Percentiles rank a stretch among this genome's conserved stretches.
These are phyloP conservation scores for Calophaca sinica DNA, from an alignment of 306 rosid species.

Conservation along the genomic window DNA sequence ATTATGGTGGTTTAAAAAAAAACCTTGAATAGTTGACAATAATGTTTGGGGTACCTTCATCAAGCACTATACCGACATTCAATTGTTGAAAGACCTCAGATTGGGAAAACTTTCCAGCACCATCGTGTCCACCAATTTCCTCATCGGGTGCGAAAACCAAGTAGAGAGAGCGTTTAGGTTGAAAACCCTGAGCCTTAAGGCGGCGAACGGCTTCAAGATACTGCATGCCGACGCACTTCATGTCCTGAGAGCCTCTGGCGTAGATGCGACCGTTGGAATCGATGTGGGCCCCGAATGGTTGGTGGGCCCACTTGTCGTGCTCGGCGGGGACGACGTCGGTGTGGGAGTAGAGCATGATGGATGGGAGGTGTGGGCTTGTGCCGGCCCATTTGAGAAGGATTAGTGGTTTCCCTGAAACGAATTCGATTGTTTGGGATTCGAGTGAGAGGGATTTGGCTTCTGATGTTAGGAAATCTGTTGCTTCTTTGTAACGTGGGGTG, in stretches of 20 bases:
- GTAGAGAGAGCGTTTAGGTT: slow-evolving; percentile 66
- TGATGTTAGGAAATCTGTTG: slow-evolving; percentile 61
- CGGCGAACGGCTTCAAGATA: slow-evolving; percentile 86
- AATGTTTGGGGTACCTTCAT: slow-evolving; percentile 64
- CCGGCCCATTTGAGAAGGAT: slow-evolving; percentile 87
- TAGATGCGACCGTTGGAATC: slow-evolving; percentile 59
- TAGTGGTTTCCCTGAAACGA: slow-evolving; percentile 70
- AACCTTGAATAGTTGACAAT: too few species aligned
- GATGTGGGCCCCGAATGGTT: slow-evolving; percentile 72
- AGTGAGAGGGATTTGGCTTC: slow-evolving; percentile 74
- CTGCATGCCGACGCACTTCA: slow-evolving; percentile 96
- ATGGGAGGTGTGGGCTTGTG: slow-evolving; percentile 62
- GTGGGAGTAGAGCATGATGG: slow-evolving; percentile 89
- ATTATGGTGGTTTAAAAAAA: too few species aligned
- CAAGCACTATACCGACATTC: slow-evolving; percentile 84
- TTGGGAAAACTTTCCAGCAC: slow-evolving; percentile 62
- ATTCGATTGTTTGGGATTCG: slow-evolving; percentile 67
- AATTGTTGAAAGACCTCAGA: slow-evolving; percentile 61
- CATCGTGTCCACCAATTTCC: slow-evolving; percentile 88
- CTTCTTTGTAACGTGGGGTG: slow-evolving; percentile 67
- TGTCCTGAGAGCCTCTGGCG: slow-evolving; percentile 93
- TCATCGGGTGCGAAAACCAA: slow-evolving; percentile 85
- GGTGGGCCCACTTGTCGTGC: slow-evolving; percentile 73
- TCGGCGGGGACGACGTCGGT: slow-evolving; percentile 88
- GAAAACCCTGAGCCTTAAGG: slow-evolving; percentile 60